phyloP scores from a whole-genome alignment of 192 early-diverging fungal species.

The Coemansia sp. region DNA sequence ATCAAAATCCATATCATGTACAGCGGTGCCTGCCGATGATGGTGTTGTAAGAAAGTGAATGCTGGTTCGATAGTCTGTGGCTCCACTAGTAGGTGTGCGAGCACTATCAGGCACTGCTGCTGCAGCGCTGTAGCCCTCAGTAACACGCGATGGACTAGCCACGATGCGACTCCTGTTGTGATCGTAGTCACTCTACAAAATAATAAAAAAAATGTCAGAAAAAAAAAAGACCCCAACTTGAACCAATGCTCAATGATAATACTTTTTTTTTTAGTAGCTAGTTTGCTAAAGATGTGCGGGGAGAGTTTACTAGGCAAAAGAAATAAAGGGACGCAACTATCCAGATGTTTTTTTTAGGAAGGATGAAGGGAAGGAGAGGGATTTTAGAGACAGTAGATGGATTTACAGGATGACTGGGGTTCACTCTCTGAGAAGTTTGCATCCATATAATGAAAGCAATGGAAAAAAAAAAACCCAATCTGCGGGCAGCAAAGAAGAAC shows the following conservation, averaged over 20 bases:
- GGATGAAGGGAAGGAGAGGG: neutral
- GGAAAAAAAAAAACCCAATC: neutral
- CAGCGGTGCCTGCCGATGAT: slow-evolving; percentile 21
- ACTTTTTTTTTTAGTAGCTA: neutral
- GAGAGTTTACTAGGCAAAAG: neutral
- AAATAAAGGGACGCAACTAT: neutral
- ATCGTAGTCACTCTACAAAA: slow-evolving; percentile 19
- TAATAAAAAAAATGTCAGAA: neutral
- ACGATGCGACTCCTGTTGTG: slow-evolving; percentile 13
- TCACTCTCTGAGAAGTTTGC: neutral
- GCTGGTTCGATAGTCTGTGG: slow-evolving; percentile 45
- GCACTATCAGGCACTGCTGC: slow-evolving; percentile 4
- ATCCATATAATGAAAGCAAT: slow-evolving; percentile 1
- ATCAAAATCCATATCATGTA: slow-evolving; percentile 30
- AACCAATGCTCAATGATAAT: neutral
- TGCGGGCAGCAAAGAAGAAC: slow-evolving; percentile 6
- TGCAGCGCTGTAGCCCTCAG: neutral
- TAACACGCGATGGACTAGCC: slow-evolving; percentile 6
- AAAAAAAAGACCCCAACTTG: too few species aligned
- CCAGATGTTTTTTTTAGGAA: neutral
- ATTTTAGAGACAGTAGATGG: neutral
- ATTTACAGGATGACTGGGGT: neutral
- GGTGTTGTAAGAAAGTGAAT: slow-evolving; percentile 53
- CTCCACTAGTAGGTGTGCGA: slow-evolving; percentile 5
- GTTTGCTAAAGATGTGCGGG: neutral